These are phyloP conservation scores for Rhodosporidiobolus odoratus DNA, from an alignment of 768 basidiomycete species.

Conservation along the genomic window DNA sequence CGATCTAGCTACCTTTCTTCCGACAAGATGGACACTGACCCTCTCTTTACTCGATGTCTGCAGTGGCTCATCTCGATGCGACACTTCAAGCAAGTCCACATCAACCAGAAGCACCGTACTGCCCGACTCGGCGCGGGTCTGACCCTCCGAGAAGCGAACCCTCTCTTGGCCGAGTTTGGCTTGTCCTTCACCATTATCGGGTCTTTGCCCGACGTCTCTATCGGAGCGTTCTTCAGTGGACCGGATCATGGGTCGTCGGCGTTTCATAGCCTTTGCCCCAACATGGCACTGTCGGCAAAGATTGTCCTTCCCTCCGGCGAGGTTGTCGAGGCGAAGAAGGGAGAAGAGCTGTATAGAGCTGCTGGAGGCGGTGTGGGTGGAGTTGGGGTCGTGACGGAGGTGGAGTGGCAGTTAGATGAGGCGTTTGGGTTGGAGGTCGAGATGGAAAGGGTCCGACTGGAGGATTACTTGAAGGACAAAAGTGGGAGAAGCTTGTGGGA, in stretches of 20 bases:
- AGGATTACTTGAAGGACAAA: background rate
- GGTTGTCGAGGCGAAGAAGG: background rate
- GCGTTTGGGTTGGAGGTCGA: slow-evolving; percentile 9
- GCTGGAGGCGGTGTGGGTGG: background rate
- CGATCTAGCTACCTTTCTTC: no score
- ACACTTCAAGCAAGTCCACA: background rate
- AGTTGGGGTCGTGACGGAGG: background rate
- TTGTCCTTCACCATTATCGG: background rate
- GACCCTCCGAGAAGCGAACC: background rate
- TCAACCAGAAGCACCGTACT: background rate
- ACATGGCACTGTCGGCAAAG: background rate
- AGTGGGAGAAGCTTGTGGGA: background rate
- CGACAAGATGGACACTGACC: no score
- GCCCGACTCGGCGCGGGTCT: slow-evolving; percentile 3
- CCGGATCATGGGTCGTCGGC: background rate
- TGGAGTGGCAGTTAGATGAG: slow-evolving; percentile 4
- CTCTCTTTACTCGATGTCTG: background rate
- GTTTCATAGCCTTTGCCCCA: background rate
- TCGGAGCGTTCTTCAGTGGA: background rate
- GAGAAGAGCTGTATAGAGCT: slow-evolving; percentile 3
- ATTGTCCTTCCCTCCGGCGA: slow-evolving; percentile 1
- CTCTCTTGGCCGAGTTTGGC: background rate
- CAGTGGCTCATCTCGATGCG: slow-evolving; percentile 10
- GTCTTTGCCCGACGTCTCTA: background rate
- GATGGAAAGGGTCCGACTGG: background rate